Base-by-base conservation (phyloP, 306 rosid species). In the Calophaca sinica region DNA sequence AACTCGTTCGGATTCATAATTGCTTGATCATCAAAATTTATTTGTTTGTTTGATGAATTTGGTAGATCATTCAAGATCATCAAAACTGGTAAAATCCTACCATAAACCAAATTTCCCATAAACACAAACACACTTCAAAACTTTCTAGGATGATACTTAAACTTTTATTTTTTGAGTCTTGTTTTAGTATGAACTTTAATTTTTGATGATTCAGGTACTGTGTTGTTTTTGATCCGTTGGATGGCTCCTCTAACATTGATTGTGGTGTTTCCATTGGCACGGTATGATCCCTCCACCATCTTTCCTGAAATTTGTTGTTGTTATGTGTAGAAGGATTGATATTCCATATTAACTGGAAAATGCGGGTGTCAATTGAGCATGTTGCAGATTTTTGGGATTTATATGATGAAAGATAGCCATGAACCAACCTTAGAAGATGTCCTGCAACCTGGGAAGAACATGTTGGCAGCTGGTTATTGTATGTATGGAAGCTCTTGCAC, bases 401-500 rank as follows among this genome's bases (percentile, higher is more conserved):
- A 94, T 81, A 73, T 70, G 66, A 69, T 89, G 80, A 72, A 86
- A 14, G 91, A 88, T 83, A 75, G 15, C 66, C 79, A 76, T 10
- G 96, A 92, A 75, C 93, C 99, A 64, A 58, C 67, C 38, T 52
- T 92, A 14, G 89, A 86, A 58, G 96, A 92, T 67, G 99, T 92
- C 74, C 67, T 94, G 88, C 96, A 85, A 85, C 96, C 99, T 31
- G 99, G 98, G 66, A 90, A 85, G 84, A 82, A 87, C 63, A 92
- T 92, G 99, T 15, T 92, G 67, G 99, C 99, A 59, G 97, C 99
- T 71, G 99, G 99, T 68, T 94, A 94, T 77, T 94, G 99, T 87
- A 92, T 94, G 97, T 94, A 94, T 46, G 97, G 99, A 75, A 94
- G 99, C 89, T 94, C 96, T 79, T 94, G 99, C 96, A 94, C 93